phyloP scores from a whole-genome alignment of 306 rosid genomes.

The Trichosanthes truncata region DNA sequence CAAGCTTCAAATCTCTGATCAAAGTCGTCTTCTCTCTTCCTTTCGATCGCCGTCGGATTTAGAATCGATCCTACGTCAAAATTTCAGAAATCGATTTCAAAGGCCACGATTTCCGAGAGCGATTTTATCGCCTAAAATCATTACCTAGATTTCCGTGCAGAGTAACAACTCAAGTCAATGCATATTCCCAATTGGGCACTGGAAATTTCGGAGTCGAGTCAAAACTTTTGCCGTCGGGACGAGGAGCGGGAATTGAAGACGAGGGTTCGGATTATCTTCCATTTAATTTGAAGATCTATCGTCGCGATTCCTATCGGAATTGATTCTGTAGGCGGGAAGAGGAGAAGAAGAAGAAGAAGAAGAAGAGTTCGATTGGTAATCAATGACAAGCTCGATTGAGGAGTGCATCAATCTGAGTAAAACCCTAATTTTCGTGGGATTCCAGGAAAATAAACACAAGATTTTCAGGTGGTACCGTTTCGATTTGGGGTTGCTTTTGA shows the following conservation, averaged over 20 bases:
- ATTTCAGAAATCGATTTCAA: neutral
- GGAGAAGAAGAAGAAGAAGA: neutral
- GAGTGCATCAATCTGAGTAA: neutral
- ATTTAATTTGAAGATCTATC: slow-evolving; percentile 4
- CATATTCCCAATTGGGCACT: neutral
- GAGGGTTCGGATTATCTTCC: slow-evolving; percentile 13
- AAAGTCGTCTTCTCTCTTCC: neutral
- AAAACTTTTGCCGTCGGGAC: neutral
- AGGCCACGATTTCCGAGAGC: neutral
- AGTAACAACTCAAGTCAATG: neutral
- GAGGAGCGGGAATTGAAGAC: neutral
- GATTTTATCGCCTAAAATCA: neutral
- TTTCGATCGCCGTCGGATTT: neutral
- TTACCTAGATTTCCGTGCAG: neutral
- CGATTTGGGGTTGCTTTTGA: neutral
- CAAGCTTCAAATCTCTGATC: neutral
- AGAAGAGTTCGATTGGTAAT: neutral
- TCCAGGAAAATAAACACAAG: neutral
- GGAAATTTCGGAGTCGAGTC: neutral
- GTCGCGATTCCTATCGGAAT: slow-evolving; percentile 14
- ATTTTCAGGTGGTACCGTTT: neutral
- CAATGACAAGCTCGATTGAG: slow-evolving; percentile 2
- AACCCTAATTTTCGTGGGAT: slow-evolving; percentile 4
- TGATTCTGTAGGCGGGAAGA: slow-evolving; percentile 4
- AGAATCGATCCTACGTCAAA: neutral